These are phyloP conservation scores for Arthroderma sp. DNA, from an alignment of 2,329 filamentous ascomycete genomes.

Conservation along the genomic window DNA sequence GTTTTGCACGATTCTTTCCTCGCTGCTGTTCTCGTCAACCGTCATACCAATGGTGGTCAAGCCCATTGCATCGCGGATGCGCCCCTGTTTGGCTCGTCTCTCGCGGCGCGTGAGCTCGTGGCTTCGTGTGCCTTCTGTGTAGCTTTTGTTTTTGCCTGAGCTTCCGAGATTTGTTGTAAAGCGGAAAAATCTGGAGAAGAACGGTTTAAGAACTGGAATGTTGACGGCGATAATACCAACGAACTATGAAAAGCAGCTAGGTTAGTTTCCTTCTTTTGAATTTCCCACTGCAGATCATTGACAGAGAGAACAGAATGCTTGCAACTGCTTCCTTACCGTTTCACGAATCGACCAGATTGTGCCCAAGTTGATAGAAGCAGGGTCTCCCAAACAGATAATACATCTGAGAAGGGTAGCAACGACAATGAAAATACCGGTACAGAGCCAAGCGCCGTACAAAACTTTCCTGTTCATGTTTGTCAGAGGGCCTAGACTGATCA, in stretches of 20 bases:
- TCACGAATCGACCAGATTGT: constrained; percentile 35
- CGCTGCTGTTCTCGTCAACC: constrained; percentile 2
- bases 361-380: constrained; percentile 25
- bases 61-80: constrained; percentile 4
- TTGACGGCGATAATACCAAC: constrained; percentile 34
- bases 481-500: neutral
- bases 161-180: constrained; percentile 4
- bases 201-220: constrained; percentile 29
- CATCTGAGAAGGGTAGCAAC: constrained; percentile 31
- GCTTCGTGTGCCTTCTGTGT: neutral
- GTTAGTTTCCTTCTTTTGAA: neutral
- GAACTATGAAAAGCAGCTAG: constrained; percentile 18
- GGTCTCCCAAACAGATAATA: constrained; percentile 24
- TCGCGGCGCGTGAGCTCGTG: constrained; percentile 4
- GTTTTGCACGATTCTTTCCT: neutral
- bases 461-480: constrained; percentile 19
- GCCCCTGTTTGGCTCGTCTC: constrained; percentile 1
- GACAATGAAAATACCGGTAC: constrained; percentile 34
- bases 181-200: constrained; percentile 20
- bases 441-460: constrained; percentile 28
- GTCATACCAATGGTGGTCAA: constrained; percentile 3
- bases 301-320: neutral
- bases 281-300: neutral
- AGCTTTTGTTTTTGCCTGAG: constrained; percentile 1
- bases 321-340: constrained; percentile 17